Evolutionary conservation across 805 yeast genomes (phyloP).

Genomic region (Saccharomyces jurei): DNA sequence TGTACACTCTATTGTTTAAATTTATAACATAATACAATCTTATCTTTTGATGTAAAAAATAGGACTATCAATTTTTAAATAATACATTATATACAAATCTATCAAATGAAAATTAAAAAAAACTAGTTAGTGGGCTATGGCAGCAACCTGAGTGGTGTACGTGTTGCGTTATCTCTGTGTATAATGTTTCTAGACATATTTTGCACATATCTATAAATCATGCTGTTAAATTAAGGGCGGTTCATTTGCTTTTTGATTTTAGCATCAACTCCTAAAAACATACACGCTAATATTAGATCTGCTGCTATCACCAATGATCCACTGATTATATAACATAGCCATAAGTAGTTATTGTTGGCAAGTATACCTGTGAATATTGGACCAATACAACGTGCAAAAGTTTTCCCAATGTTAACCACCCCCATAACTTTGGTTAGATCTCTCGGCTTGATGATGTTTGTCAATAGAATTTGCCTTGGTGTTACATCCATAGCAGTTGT

Average conservation of each 20-base stretch:
- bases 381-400: slow-evolving; percentile 75
- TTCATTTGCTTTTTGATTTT: slow-evolving; percentile 20
- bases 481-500: slow-evolving; percentile 84
- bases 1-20: slow-evolving; percentile 16
- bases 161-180: not conserved
- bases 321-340: slow-evolving; percentile 47
- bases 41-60: slow-evolving; percentile 3
- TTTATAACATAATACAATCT: slow-evolving; percentile 8
- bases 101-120: not conserved
- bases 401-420: slow-evolving; percentile 76
- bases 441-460: slow-evolving; percentile 51
- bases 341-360: slow-evolving; percentile 43
- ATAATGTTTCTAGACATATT: not conserved
- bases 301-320: slow-evolving; percentile 38
- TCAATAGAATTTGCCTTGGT: slow-evolving; percentile 75
- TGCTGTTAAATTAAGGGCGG: not conserved
- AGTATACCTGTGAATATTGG: slow-evolving; percentile 72
- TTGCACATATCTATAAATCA: not conserved
- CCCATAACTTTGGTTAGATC: slow-evolving; percentile 79
- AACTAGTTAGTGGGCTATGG: not conserved
- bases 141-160: not conserved
- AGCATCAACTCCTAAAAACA: slow-evolving; percentile 30
- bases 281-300: slow-evolving; percentile 27
- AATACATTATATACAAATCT: not conserved
- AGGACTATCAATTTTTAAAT: not conserved